Percentiles rank a stretch among this genome's conserved stretches.
Conservation (phyloP, 768 basidiomycete genomes). For the Multifurca ochricompacta region DNA sequence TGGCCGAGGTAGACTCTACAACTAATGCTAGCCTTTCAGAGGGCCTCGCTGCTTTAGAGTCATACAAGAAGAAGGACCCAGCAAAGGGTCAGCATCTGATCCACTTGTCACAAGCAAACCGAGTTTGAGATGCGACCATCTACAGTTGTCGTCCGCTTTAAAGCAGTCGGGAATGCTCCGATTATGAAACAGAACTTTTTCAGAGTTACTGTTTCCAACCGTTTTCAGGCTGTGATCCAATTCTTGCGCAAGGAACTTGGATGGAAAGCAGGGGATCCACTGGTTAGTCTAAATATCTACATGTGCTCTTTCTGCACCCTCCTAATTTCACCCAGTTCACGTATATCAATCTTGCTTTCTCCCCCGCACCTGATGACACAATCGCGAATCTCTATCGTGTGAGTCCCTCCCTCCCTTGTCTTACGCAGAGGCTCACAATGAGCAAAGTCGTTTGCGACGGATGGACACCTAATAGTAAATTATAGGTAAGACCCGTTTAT, state of each 20-base stretch:
- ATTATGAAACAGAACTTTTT: conserved; percentile 99
- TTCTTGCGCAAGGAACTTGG: conserved; percentile 85
- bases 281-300: conserved; percentile 42
- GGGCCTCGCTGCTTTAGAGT: conserved; percentile 66
- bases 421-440: background rate
- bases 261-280: conserved; percentile 77
- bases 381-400: conserved; percentile 67
- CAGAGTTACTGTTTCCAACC: conserved; percentile 91
- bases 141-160: conserved; percentile 92
- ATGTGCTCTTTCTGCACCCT: background rate
- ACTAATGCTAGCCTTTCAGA: conserved; percentile 29
- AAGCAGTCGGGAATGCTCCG: conserved; percentile 94
- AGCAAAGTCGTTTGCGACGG: conserved; percentile 51
- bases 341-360: conserved; percentile 72
- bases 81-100: conserved; percentile 52
- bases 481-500: conserved; percentile 38
- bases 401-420: conserved; percentile 5
- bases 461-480: conserved; percentile 59
- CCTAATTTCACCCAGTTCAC: conserved; percentile 42
- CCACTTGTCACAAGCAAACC: background rate
- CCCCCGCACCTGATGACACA: conserved; percentile 69
- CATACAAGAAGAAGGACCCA: conserved; percentile 81
- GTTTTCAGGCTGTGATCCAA: conserved; percentile 92
- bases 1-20: conserved; percentile 1
- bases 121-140: background rate